Percentiles rank a stretch among this genome's conserved stretches.
These are phyloP conservation scores for Saccharomycopsis capsularis DNA, from an alignment of 805 yeast genomes.

Conservation along the genomic window DNA sequence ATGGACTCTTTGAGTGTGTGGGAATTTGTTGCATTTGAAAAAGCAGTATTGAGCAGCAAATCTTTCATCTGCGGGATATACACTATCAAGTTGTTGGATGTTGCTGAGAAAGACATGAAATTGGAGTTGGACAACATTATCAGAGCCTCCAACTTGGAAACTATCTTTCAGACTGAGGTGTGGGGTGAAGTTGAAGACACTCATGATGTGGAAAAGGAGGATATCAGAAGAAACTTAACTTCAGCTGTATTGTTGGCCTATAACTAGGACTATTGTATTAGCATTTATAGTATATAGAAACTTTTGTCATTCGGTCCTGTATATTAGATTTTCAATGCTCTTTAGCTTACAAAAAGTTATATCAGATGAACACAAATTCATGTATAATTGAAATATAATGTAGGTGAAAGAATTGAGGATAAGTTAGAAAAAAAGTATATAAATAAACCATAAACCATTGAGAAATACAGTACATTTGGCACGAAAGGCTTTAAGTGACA, in stretches of 20 bases:
- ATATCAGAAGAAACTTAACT: slow-evolving; percentile 73
- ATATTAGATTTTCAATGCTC: too few species aligned
- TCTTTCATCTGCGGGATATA: slow-evolving; percentile 77
- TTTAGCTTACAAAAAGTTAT: too few species aligned
- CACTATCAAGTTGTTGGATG: slow-evolving; percentile 25
- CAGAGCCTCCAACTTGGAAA: slow-evolving; percentile 72
- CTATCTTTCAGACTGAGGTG: slow-evolving; percentile 71
- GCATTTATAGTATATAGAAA: too few species aligned
- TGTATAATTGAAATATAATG: too few species aligned
- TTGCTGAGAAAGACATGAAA: slow-evolving; percentile 26
- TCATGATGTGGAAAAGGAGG: slow-evolving; percentile 94
- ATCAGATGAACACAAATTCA: too few species aligned
- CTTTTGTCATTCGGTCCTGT: too few species aligned
- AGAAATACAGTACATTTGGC: too few species aligned
- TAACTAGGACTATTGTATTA: too few species aligned
- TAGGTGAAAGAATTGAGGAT: too few species aligned
- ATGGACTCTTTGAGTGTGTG: slow-evolving; percentile 55
- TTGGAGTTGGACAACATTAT: slow-evolving; percentile 58
- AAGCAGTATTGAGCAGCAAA: slow-evolving; percentile 78
- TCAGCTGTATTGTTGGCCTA: slow-evolving; percentile 62
- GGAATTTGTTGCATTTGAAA: slow-evolving; percentile 84
- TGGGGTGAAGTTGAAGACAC: slow-evolving; percentile 99
- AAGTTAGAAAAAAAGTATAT: too few species aligned
- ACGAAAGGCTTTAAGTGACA: slow-evolving; percentile 31
- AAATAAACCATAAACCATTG: too few species aligned